A percentile compares a stretch with the other conserved stretches of the same genome.
Evolutionary conservation across 345 rosid species (phyloP).

Genomic region (Gossypium thurberi): DNA sequence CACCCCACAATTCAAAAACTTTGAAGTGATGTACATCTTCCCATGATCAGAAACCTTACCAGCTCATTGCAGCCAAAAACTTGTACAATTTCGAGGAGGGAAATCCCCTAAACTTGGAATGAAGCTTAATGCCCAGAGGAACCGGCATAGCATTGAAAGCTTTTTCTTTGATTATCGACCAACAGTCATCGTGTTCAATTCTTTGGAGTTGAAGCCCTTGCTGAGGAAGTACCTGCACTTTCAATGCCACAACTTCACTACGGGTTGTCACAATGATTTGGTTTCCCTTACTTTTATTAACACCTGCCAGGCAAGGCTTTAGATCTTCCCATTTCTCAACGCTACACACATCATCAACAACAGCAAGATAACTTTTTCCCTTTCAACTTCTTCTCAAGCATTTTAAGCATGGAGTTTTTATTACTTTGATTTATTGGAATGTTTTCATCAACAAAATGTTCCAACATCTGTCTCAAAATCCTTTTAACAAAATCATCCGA

Average conservation of each 20-base stretch:
- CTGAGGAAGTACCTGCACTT: background rate
- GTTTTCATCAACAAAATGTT: no score
- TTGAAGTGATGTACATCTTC: background rate
- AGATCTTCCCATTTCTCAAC: background rate
- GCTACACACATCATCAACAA: slow-evolving; percentile 23
- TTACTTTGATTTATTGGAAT: no score
- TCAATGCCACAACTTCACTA: background rate
- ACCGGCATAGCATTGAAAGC: background rate
- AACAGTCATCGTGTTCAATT: slow-evolving; percentile 5
- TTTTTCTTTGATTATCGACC: slow-evolving; percentile 6
- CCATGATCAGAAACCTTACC: background rate
- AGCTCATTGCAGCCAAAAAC: background rate
- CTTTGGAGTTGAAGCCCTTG: background rate
- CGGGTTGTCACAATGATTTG: background rate
- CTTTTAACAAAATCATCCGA: background rate
- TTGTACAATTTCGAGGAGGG: background rate
- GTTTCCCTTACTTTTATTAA: slow-evolving; percentile 1
- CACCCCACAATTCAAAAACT: background rate
- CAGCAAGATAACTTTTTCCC: slow-evolving; percentile 1
- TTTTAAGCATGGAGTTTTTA: background rate
- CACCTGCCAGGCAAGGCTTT: background rate
- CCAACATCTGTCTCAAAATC: background rate
- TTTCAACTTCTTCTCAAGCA: background rate
- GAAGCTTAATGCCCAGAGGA: background rate
- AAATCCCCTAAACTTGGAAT: background rate